phyloP scores from a whole-genome alignment of 2,329 filamentous ascomycete species.

The Diaporthe sp. region DNA sequence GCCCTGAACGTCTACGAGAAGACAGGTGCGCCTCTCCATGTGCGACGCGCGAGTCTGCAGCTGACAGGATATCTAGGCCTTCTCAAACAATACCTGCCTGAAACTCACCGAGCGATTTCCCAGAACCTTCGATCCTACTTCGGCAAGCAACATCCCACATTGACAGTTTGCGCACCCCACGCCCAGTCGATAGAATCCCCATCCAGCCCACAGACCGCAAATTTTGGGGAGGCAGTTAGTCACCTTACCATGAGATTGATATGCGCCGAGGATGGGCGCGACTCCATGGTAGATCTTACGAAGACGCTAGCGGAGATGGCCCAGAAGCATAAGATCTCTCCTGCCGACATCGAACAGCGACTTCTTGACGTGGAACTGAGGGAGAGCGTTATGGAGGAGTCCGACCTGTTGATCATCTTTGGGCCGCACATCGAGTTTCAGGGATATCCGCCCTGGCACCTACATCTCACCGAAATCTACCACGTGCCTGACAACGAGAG shows the following conservation, averaged over 20 bases:
- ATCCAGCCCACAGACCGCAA: slow-evolving; percentile 56
- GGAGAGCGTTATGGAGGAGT: slow-evolving; percentile 85
- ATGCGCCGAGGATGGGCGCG: slow-evolving; percentile 88
- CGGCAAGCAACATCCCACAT: slow-evolving; percentile 78
- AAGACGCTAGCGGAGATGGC: slow-evolving; percentile 96
- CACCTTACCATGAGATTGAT: slow-evolving; percentile 80
- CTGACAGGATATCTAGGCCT: slow-evolving; percentile 71
- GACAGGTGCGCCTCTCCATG: slow-evolving; percentile 73
- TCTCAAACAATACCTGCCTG: slow-evolving; percentile 90
- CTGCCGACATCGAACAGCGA: slow-evolving; percentile 86
- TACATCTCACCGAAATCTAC: slow-evolving; percentile 95
- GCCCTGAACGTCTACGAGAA: slow-evolving; percentile 92
- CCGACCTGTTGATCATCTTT: slow-evolving; percentile 91
- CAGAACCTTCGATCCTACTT: slow-evolving; percentile 91
- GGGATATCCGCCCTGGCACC: slow-evolving; percentile 97
- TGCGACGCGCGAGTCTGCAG: background rate
- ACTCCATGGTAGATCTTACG: slow-evolving; percentile 95
- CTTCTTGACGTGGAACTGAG: slow-evolving; percentile 91
- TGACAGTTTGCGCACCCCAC: slow-evolving; percentile 82
- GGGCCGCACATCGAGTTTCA: slow-evolving; percentile 85
- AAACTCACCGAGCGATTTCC: slow-evolving; percentile 83
- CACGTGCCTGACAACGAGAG: slow-evolving; percentile 81
- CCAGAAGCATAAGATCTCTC: slow-evolving; percentile 85
- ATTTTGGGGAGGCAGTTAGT: slow-evolving; percentile 59
- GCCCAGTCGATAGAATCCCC: slow-evolving; percentile 69